Percentiles rank a stretch among this genome's conserved stretches.
Conservation (phyloP, 2,329 filamentous ascomycete genomes). For the Exophiala calicioides region DNA sequence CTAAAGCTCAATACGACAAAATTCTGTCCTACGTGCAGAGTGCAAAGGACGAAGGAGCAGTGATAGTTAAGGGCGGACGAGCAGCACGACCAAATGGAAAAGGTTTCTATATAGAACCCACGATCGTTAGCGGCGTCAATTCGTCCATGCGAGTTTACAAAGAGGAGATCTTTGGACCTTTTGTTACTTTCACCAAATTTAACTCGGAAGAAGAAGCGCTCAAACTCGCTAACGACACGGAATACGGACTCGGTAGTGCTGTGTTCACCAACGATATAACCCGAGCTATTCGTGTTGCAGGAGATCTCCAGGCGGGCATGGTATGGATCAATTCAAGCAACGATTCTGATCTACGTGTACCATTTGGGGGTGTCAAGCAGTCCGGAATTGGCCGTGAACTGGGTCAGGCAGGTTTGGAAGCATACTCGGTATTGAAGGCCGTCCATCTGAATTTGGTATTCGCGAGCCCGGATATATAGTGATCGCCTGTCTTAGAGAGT, state of each 20-base stretch:
- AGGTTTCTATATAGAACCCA: too few relatives aligned
- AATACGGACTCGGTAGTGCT: constrained; percentile 42
- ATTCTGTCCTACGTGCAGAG: constrained; percentile 45
- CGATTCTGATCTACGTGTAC: constrained; percentile 40
- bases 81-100: too few relatives aligned
- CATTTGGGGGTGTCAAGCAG: constrained; percentile 49
- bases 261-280: constrained; percentile 44
- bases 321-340: constrained; percentile 47
- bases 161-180: too few relatives aligned
- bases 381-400: constrained; percentile 54
- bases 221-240: too few relatives aligned
- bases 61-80: constrained; percentile 42
- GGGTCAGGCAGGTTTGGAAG: constrained; percentile 34
- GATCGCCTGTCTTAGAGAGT: too few relatives aligned
- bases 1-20: constrained; percentile 45
- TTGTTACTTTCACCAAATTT: too few relatives aligned
- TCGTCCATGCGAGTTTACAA: too few relatives aligned
- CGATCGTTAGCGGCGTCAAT: too few relatives aligned
- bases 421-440: constrained; percentile 15
- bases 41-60: constrained; percentile 43
- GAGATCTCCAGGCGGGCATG: constrained; percentile 44
- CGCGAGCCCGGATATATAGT: too few relatives aligned
- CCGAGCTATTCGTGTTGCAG: constrained; percentile 42
- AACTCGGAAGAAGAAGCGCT: too few relatives aligned
- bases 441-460: constrained; percentile 10